Conservation (phyloP, 2,329 filamentous ascomycete species). For the Trichophyton verrucosum region DNA sequence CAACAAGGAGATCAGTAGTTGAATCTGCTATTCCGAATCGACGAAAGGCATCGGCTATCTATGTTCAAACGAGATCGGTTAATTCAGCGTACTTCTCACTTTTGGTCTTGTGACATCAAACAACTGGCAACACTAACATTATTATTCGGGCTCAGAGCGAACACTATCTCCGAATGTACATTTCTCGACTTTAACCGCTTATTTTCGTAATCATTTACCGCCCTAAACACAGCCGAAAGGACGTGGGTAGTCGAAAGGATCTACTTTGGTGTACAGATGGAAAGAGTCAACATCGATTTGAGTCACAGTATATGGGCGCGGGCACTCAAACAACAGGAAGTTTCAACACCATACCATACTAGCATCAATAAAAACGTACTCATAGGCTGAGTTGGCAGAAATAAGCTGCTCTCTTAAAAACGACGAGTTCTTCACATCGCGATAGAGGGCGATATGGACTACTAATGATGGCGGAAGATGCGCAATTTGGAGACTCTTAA, state of each 20-base stretch:
- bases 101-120: not conserved
- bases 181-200: slow-evolving; percentile 63
- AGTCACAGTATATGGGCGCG: slow-evolving; percentile 8
- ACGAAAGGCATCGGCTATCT: slow-evolving; percentile 88
- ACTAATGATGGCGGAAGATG: slow-evolving; percentile 58
- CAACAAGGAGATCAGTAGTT: slow-evolving; percentile 60
- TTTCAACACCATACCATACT: slow-evolving; percentile 45
- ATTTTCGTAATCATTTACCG: slow-evolving; percentile 54
- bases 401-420: slow-evolving; percentile 75
- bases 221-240: slow-evolving; percentile 63
- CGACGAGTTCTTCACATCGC: slow-evolving; percentile 60
- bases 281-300: slow-evolving; percentile 1
- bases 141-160: slow-evolving; percentile 65
- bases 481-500: slow-evolving; percentile 60
- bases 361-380: slow-evolving; percentile 90
- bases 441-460: slow-evolving; percentile 65
- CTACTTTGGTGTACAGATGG: slow-evolving; percentile 29
- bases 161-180: slow-evolving; percentile 79
- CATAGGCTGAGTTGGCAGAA: slow-evolving; percentile 69
- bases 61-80: slow-evolving; percentile 5
- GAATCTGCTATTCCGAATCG: slow-evolving; percentile 66
- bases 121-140: slow-evolving; percentile 46
- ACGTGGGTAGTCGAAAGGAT: slow-evolving; percentile 61
- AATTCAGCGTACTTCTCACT: not conserved
- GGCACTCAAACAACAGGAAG: not conserved